Conservation (phyloP, 2,329 filamentous ascomycete genomes). For the Talaromyces sp. region DNA sequence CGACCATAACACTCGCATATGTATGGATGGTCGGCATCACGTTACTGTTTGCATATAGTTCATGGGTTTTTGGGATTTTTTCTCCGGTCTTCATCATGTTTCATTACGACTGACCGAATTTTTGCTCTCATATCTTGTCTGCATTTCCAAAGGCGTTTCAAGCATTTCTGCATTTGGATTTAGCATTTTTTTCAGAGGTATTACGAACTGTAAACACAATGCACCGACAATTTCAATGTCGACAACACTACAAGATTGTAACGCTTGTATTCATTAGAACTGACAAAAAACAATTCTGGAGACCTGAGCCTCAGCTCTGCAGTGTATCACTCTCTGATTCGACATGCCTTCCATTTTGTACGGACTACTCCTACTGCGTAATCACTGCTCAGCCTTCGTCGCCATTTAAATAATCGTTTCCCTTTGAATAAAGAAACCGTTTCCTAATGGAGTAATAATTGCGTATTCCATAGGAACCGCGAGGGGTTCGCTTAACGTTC, state of each 20-base stretch:
- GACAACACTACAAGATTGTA: too few species aligned
- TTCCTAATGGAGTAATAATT: not conserved
- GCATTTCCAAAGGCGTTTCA: constrained; percentile 6
- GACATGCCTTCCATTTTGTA: too few species aligned
- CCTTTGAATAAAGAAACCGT: not conserved
- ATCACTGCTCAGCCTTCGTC: too few species aligned
- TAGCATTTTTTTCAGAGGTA: not conserved
- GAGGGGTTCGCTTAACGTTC: too few species aligned
- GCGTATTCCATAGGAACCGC: not conserved
- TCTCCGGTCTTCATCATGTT: not conserved
- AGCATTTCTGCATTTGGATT: not conserved
- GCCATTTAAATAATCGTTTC: too few species aligned
- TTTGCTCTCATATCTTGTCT: not conserved
- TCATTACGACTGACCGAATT: not conserved
- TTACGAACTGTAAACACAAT: not conserved
- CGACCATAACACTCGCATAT: not conserved
- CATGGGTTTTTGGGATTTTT: not conserved
- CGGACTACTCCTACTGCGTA: too few species aligned
- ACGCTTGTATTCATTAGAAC: too few species aligned
- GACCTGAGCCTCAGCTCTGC: too few species aligned
- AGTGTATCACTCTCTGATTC: too few species aligned
- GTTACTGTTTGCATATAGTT: not conserved
- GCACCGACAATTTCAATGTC: too few species aligned
- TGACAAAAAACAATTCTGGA: too few species aligned
- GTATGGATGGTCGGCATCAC: not conserved